Evolutionary conservation across 208 protist species (phyloP).

Genomic region (Leishmania aethiopica): DNA sequence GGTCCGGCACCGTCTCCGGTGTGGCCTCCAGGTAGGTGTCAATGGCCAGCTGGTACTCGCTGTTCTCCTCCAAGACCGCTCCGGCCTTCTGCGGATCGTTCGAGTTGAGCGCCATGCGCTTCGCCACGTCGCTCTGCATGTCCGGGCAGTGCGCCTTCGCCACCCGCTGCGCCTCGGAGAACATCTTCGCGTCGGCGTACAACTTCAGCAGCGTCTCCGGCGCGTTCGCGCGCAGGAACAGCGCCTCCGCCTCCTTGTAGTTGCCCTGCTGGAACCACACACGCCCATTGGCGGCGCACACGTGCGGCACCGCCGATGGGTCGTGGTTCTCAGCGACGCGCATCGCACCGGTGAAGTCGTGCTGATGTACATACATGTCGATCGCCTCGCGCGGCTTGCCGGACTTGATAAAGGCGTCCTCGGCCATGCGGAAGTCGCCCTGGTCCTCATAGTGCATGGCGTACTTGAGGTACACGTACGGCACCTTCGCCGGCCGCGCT

Average conservation of each 20-base stretch:
- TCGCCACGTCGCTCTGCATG: slow-evolving; percentile 82
- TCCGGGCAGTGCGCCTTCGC: slow-evolving; percentile 91
- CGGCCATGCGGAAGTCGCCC: slow-evolving; percentile 94
- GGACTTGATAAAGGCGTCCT: slow-evolving; percentile 97
- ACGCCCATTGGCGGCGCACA: slow-evolving; percentile 92
- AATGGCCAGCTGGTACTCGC: slow-evolving; percentile 94
- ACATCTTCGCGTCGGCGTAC: slow-evolving; percentile 95
- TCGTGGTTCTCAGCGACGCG: slow-evolving; percentile 96
- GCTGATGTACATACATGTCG: slow-evolving; percentile 97
- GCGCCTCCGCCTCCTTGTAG: slow-evolving; percentile 90
- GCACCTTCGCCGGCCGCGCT: slow-evolving; percentile 92
- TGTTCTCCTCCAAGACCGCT: slow-evolving; percentile 90
- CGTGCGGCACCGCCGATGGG: slow-evolving; percentile 73
- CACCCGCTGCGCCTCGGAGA: slow-evolving; percentile 92
- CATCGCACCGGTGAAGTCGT: slow-evolving; percentile 97
- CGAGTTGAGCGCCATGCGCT: slow-evolving; percentile 83
- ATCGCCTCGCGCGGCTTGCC: slow-evolving; percentile 96
- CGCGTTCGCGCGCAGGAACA: slow-evolving; percentile 92
- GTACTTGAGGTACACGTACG: slow-evolving; percentile 97
- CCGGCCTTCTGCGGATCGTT: slow-evolving; percentile 91
- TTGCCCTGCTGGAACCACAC: slow-evolving; percentile 89
- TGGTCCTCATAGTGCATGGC: slow-evolving; percentile 98
- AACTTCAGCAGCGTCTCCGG: slow-evolving; percentile 94
- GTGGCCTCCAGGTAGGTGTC: slow-evolving; percentile 94
- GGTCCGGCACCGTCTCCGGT: slow-evolving; percentile 61